Percentiles rank a stretch among this genome's conserved stretches.
Conservation (phyloP, 2,329 filamentous ascomycete species). For the Penicillium sp. region DNA sequence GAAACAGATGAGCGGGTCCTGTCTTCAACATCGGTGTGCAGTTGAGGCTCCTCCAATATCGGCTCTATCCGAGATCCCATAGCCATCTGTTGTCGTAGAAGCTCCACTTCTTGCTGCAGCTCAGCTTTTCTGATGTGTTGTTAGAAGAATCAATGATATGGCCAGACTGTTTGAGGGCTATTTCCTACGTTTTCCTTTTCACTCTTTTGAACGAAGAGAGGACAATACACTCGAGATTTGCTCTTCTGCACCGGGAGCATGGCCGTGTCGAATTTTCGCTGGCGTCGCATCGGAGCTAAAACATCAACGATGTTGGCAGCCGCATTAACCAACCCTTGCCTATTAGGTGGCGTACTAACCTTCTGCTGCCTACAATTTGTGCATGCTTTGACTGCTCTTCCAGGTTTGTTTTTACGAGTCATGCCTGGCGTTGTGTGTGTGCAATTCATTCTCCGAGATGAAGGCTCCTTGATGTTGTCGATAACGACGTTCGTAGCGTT, state of each 20-base stretch:
- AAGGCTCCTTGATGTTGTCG: too few species aligned
- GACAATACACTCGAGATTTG: neutral
- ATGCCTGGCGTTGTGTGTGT: neutral
- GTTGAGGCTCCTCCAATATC: neutral
- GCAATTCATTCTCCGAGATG: too few species aligned
- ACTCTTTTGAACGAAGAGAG: neutral
- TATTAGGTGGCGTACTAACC: neutral
- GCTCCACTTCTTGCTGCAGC: neutral
- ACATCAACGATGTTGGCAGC: too few species aligned
- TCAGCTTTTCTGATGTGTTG: neutral
- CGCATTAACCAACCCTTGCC: too few species aligned
- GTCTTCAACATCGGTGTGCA: neutral
- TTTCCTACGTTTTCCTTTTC: neutral
- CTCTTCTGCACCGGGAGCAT: neutral
- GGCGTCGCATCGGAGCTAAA: too few species aligned
- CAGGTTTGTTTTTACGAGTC: neutral
- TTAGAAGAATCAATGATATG: neutral
- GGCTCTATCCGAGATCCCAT: neutral
- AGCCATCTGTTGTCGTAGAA: neutral
- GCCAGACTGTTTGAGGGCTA: neutral
- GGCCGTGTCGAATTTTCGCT: neutral
- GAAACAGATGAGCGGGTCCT: neutral
- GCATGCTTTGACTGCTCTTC: neutral
- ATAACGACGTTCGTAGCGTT: too few species aligned
- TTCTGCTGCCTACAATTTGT: neutral